Percentiles rank a stretch among this genome's conserved stretches.
Evolutionary conservation across 495 filamentous ascomycete species (phyloP).

Genomic region (Amniculicola lignicola): DNA sequence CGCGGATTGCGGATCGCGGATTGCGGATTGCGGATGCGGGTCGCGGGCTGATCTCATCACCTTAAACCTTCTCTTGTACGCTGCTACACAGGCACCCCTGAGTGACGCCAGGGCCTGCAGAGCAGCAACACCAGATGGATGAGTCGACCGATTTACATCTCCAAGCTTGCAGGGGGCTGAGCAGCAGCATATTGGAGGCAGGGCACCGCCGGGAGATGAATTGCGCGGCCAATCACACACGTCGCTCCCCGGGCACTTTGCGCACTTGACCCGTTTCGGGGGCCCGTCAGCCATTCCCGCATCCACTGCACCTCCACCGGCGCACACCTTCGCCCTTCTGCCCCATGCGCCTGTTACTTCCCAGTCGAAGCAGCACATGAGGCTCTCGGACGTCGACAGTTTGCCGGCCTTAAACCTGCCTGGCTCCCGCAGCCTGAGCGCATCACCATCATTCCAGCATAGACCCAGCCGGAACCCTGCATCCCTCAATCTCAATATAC

Average conservation of each 20-base stretch:
- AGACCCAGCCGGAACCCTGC: no score
- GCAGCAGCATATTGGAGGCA: background rate
- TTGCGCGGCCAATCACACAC: slow-evolving; percentile 6
- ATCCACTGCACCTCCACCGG: no score
- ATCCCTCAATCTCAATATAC: no score
- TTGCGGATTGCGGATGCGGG: slow-evolving; percentile 7
- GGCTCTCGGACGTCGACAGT: slow-evolving; percentile 4
- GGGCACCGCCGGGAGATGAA: background rate
- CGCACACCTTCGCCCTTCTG: slow-evolving; percentile 6
- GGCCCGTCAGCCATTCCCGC: slow-evolving; percentile 25
- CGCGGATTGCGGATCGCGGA: slow-evolving; percentile 1
- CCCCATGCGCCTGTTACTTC: background rate
- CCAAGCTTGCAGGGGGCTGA: slow-evolving; percentile 12
- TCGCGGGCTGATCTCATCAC: slow-evolving; percentile 27
- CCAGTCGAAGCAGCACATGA: no score
- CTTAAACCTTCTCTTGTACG: slow-evolving; percentile 2
- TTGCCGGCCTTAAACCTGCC: slow-evolving; percentile 9
- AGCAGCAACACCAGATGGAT: background rate
- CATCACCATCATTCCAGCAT: no score
- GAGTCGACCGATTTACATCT: background rate
- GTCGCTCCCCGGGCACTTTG: background rate
- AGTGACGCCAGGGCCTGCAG: background rate
- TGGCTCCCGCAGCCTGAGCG: no score
- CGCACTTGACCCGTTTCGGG: slow-evolving; percentile 20
- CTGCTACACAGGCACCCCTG: slow-evolving; percentile 3